Conservation (phyloP, 371 early-diverging fungal genomes). For the Pancytospora epiphaga region DNA sequence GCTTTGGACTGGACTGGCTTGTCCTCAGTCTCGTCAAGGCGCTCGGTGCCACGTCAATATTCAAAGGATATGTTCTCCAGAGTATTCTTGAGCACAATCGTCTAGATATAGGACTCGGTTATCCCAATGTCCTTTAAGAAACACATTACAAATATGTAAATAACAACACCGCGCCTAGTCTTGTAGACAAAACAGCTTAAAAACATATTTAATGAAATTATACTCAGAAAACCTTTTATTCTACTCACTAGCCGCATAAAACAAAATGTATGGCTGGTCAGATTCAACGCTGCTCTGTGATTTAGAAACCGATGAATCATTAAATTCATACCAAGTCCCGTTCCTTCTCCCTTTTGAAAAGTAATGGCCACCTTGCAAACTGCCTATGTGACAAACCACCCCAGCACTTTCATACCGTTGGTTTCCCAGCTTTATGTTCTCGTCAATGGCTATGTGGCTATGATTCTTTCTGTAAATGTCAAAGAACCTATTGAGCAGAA, state of each 20-base stretch:
- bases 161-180: too few species aligned
- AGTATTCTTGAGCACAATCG: too few species aligned
- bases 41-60: too few species aligned
- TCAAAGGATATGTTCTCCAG: too few species aligned
- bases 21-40: too few species aligned
- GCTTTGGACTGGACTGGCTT: too few species aligned
- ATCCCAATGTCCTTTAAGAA: too few species aligned
- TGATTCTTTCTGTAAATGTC: conserved; percentile 30
- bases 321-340: conserved; percentile 34
- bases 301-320: conserved; percentile 42
- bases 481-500: conserved; percentile 46
- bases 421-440: conserved; percentile 26
- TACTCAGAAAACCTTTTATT: too few species aligned
- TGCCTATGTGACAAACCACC: conserved; percentile 48
- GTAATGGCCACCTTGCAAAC: conserved; percentile 47
- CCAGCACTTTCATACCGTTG: conserved; percentile 33
- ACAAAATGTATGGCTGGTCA: conserved; percentile 33
- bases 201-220: too few species aligned
- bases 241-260: conserved; percentile 32
- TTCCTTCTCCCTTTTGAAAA: conserved; percentile 32
- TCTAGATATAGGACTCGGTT: too few species aligned
- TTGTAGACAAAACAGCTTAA: too few species aligned
- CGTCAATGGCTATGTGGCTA: background rate
- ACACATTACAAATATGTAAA: too few species aligned
- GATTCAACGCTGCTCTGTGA: background rate